Conservation (phyloP, 169 alveolate species). For the Cryptosporidium xiaoi region DNA sequence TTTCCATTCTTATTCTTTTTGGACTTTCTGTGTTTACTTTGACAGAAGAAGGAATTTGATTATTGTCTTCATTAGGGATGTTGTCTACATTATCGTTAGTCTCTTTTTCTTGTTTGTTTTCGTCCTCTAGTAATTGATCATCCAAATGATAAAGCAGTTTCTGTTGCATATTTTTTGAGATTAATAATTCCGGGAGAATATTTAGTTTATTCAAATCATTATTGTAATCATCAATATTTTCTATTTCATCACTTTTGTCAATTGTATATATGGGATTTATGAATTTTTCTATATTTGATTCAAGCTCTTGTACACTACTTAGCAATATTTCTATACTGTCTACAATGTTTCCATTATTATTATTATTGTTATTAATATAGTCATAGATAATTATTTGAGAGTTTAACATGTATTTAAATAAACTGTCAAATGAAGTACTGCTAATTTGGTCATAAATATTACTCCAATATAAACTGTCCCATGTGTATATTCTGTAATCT, state of each 20-base stretch:
- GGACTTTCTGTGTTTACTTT: conserved; percentile 34
- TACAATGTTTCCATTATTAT: background rate
- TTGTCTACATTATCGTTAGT: background rate
- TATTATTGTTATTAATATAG: background rate
- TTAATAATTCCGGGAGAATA: background rate
- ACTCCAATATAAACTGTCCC: conserved; percentile 63
- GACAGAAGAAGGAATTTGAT: background rate
- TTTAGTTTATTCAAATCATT: background rate
- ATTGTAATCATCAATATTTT: background rate
- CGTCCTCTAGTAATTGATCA: background rate
- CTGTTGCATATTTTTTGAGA: background rate
- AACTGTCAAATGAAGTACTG: background rate
- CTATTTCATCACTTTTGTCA: background rate
- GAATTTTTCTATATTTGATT: conserved; percentile 27
- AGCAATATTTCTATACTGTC: conserved; percentile 10
- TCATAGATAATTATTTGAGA: conserved; percentile 5
- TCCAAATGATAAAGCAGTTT: background rate
- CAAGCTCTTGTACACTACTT: conserved; percentile 22
- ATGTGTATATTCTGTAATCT: conserved; percentile 26
- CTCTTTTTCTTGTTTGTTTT: background rate
- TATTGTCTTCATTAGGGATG: background rate
- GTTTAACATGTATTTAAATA: conserved; percentile 15
- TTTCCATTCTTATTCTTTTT: conserved; percentile 21
- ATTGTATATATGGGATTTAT: conserved; percentile 22
- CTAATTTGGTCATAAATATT: background rate